Evolutionary conservation across 2,329 filamentous ascomycete species (phyloP).

Genomic region (Fusarium papillatum): DNA sequence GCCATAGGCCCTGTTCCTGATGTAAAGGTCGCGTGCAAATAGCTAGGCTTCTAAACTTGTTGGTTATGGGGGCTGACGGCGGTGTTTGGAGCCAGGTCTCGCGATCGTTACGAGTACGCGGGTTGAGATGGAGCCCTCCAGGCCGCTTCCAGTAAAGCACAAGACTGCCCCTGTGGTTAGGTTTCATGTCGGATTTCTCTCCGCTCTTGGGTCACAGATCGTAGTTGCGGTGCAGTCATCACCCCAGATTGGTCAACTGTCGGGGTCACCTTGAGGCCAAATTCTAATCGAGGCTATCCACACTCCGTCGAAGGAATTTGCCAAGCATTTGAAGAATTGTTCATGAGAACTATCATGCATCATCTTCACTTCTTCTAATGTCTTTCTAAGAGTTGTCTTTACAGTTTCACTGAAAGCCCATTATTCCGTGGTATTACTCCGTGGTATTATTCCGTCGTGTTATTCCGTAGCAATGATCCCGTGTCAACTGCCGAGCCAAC

Average conservation of each 20-base stretch:
- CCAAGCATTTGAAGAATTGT: not conserved
- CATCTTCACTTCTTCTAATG: not conserved
- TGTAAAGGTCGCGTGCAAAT: too few relatives aligned
- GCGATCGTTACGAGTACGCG: too few relatives aligned
- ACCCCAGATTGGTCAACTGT: not conserved
- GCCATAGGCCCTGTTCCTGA: too few relatives aligned
- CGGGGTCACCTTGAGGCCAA: not conserved
- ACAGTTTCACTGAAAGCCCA: not conserved
- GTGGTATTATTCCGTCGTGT: not conserved
- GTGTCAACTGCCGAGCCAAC: not conserved
- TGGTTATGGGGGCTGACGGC: too few relatives aligned
- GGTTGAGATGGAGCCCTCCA: too few relatives aligned
- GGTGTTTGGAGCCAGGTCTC: too few relatives aligned
- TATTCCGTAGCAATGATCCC: not conserved
- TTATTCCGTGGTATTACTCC: not conserved
- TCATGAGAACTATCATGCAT: not conserved
- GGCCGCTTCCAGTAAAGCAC: too few relatives aligned
- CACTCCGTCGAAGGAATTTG: not conserved
- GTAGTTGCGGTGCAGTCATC: not conserved
- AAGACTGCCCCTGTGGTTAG: too few relatives aligned
- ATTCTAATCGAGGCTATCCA: not conserved
- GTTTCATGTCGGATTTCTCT: not conserved
- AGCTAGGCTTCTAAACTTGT: too few relatives aligned
- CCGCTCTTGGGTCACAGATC: not conserved
- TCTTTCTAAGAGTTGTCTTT: rapidly evolving